Conservation (phyloP, 1,284 basidiomycete genomes). For the Cerioporus squamosus region DNA sequence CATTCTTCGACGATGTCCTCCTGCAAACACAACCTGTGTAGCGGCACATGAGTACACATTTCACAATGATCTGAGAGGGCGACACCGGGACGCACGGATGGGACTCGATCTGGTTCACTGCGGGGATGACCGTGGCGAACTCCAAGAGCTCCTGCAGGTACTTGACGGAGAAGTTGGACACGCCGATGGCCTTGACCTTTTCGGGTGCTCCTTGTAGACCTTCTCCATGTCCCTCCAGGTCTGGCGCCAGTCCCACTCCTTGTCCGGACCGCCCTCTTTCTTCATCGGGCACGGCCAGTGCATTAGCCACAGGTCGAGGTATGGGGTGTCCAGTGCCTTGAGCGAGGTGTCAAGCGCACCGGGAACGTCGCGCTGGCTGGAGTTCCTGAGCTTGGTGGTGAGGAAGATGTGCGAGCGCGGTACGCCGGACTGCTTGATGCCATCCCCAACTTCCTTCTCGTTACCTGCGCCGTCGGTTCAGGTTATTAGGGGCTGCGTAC, state of each 20-base stretch:
- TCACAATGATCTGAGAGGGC: conserved; percentile 1
- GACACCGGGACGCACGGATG: conserved; percentile 57
- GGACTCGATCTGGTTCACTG: conserved; percentile 81
- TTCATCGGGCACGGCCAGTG: conserved; percentile 78
- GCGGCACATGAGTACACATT: background rate
- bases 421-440: conserved; percentile 76
- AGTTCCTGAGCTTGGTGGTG: conserved; percentile 80
- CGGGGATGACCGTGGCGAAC: conserved; percentile 67
- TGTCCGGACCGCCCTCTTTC: conserved; percentile 50
- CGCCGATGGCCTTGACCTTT: conserved; percentile 78
- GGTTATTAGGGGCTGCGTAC: background rate
- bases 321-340: conserved; percentile 68
- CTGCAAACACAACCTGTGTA: conserved; percentile 60
- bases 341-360: conserved; percentile 77
- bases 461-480: conserved; percentile 42
- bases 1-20: conserved; percentile 67
- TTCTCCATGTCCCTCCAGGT: conserved; percentile 84
- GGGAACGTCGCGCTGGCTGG: conserved; percentile 63
- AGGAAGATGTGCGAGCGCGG: conserved; percentile 71
- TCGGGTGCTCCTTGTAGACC: conserved; percentile 62
- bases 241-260: conserved; percentile 64
- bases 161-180: conserved; percentile 72
- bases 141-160: conserved; percentile 64
- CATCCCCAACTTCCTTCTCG: conserved; percentile 76
- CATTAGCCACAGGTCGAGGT: conserved; percentile 85